phyloP scores from a whole-genome alignment of 208 protist species.

The Angomonas deanei region DNA sequence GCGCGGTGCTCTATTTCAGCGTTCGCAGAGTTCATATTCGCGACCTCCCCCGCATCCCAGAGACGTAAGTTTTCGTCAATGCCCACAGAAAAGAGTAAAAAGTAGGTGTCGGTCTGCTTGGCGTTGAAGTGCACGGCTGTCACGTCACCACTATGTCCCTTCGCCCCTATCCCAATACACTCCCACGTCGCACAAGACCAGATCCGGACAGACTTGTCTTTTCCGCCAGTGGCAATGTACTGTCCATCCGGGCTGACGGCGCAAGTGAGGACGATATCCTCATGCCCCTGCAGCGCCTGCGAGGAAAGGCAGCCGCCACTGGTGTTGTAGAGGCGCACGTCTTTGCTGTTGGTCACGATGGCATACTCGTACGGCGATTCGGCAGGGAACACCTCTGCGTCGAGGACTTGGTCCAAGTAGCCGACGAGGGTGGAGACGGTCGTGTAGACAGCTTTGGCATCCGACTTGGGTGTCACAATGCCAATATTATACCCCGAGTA shows the following conservation, averaged over 20 bases:
- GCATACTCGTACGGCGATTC: slow-evolving; percentile 34
- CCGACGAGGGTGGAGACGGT: slow-evolving; percentile 50
- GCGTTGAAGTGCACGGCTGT: slow-evolving; percentile 69
- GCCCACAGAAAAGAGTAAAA: slow-evolving; percentile 69
- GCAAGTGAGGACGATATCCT: slow-evolving; percentile 78
- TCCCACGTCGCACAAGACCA: slow-evolving; percentile 73
- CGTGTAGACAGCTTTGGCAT: slow-evolving; percentile 21
- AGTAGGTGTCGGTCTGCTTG: slow-evolving; percentile 55
- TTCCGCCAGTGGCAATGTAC: slow-evolving; percentile 78
- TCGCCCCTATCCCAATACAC: slow-evolving; percentile 54
- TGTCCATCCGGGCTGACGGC: slow-evolving; percentile 58
- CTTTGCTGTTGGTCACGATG: slow-evolving; percentile 84
- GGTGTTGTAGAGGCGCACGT: slow-evolving; percentile 65
- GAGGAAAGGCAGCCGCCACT: slow-evolving; percentile 59
- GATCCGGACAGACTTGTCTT: slow-evolving; percentile 79
- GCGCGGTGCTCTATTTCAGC: slow-evolving; percentile 41
- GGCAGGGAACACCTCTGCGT: slow-evolving; percentile 63
- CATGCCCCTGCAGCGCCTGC: slow-evolving; percentile 64
- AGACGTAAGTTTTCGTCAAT: slow-evolving; percentile 79
- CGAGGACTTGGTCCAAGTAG: slow-evolving; percentile 84
- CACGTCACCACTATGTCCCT: slow-evolving; percentile 77
- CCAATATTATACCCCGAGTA: slow-evolving; percentile 78
- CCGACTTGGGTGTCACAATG: slow-evolving; percentile 13
- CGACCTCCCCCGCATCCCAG: slow-evolving; percentile 55
- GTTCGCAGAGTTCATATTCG: slow-evolving; percentile 28